Base-by-base conservation (phyloP, 768 basidiomycete genomes). In the Lactarius psammicola region DNA sequence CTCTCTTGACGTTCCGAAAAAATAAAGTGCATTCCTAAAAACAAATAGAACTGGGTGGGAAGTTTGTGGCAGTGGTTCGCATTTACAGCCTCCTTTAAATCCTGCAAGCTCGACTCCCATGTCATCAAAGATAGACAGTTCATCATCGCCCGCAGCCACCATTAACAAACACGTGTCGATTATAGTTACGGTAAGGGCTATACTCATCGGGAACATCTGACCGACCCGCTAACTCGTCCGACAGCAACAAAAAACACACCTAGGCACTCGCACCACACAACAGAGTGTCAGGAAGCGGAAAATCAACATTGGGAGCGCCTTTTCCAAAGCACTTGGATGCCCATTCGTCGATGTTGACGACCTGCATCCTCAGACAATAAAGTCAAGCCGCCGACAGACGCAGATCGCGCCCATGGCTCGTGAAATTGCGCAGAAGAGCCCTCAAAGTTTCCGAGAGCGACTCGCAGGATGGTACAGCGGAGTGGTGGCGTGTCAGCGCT, bases 291-390 rank as follows among this genome's bases (percentile, higher is more conserved):
- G 88, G 88, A 17, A 85, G 86, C 33, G 88, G 90, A 9, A 90
- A 90, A 72, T 84, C 85, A 30, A 90, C 87, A 26, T 79, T 94
- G 0, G 91, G 89, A 0, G 69, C 68, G 5, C 8, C 78, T 95
- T 18, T 83, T 90, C 15, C 9, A 70, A 76, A 44, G 78, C 79
- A 31, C 79, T 93, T 56, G 75, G 74, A n/a, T 68, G 92, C 66
- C 88, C 93, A 1, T 96, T 90, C 78, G 78, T 94, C 66, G 95
- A 98, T 72, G 95, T 90, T 31, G 95, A 97, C 74, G 87, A 90
- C 67, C 81, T 97, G 33, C 95, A 98, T 74, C 90, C 95, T 0
- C 72, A 79, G 28, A 76, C 83, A 17, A 96, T 75, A 84, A 95
- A 46, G 87, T 84, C 33, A 98, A 98, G 28, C 88, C 94, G 6